A percentile compares a stretch with the other conserved stretches of the same genome.
Evolutionary conservation across 2,329 filamentous ascomycete species (phyloP).

Genomic region (Talaromyces verruculosus): DNA sequence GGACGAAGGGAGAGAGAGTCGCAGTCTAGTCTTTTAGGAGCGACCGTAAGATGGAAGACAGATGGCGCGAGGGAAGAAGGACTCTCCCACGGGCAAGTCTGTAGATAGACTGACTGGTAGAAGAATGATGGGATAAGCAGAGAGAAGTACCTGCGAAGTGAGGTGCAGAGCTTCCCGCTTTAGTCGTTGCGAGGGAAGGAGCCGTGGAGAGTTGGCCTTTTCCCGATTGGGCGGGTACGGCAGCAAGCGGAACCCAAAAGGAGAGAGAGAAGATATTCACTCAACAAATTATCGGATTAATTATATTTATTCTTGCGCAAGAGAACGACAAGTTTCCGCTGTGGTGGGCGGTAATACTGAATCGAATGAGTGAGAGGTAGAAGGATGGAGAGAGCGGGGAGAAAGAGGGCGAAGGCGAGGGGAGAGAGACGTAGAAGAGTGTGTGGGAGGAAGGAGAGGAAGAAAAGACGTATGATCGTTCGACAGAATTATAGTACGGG

Average conservation of each 20-base stretch:
- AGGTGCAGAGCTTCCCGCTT: slow-evolving; percentile 15
- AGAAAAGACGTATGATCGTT: background rate
- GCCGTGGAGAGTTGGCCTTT: slow-evolving; percentile 21
- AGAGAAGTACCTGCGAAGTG: slow-evolving; percentile 27
- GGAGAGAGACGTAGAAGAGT: background rate
- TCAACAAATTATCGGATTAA: background rate
- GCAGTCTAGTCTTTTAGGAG: slow-evolving; percentile 1
- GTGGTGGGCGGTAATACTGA: slow-evolving; percentile 34
- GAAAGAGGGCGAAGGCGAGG: slow-evolving; percentile 23
- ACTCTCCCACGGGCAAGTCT: slow-evolving; percentile 7
- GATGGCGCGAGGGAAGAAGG: slow-evolving; percentile 11
- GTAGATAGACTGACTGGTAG: slow-evolving; percentile 1
- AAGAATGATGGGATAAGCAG: slow-evolving; percentile 27
- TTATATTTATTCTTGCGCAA: slow-evolving; percentile 12
- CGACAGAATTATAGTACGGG: background rate
- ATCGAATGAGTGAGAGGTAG: slow-evolving; percentile 45
- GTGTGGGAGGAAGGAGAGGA: slow-evolving; percentile 17
- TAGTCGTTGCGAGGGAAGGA: slow-evolving; percentile 14
- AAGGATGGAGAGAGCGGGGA: slow-evolving; percentile 25
- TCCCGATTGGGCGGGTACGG: slow-evolving; percentile 20
- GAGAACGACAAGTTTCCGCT: slow-evolving; percentile 33
- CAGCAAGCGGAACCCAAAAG: slow-evolving; percentile 21
- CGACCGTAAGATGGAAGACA: slow-evolving; percentile 2
- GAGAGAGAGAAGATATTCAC: background rate
- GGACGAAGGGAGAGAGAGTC: slow-evolving; percentile 24